A percentile compares a stretch with the other conserved stretches of the same genome.
Evolutionary conservation across 192 early-diverging fungal species (phyloP).

Genomic region (Mortierella hygrophila): DNA sequence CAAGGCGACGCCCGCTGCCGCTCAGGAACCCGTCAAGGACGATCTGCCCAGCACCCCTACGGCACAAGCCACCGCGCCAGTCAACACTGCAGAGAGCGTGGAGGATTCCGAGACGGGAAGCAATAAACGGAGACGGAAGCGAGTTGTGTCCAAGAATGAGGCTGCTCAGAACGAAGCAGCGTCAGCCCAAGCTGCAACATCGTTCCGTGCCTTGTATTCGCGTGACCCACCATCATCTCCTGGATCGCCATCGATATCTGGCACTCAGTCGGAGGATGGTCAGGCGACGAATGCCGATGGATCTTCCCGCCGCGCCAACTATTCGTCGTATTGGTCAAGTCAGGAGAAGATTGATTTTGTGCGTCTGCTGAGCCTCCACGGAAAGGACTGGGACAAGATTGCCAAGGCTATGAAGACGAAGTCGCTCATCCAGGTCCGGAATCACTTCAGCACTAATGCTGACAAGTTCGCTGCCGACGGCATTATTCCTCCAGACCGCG

Average conservation of each 20-base stretch:
- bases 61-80: not conserved
- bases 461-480: conserved; percentile 44
- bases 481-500: conserved; percentile 10
- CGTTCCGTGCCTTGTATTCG: conserved; percentile 47
- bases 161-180: conserved; percentile 4
- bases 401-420: conserved; percentile 82
- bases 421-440: conserved; percentile 86
- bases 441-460: conserved; percentile 79
- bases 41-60: conserved; percentile 1
- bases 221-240: conserved; percentile 31
- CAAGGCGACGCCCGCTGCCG: not conserved
- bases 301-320: conserved; percentile 42
- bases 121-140: conserved; percentile 29
- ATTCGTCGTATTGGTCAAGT: conserved; percentile 92
- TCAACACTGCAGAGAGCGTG: not conserved
- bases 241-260: conserved; percentile 12
- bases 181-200: conserved; percentile 18
- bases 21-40: conserved; percentile 24
- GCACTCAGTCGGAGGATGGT: conserved; percentile 10
- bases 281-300: conserved; percentile 19
- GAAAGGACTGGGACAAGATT: conserved; percentile 84
- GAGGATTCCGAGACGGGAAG: conserved; percentile 19
- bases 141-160: conserved; percentile 36
- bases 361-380: conserved; percentile 69
- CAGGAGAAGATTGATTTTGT: conserved; percentile 82